phyloP scores from a whole-genome alignment of 2,329 filamentous ascomycete species.

The Beauveria asiatica region DNA sequence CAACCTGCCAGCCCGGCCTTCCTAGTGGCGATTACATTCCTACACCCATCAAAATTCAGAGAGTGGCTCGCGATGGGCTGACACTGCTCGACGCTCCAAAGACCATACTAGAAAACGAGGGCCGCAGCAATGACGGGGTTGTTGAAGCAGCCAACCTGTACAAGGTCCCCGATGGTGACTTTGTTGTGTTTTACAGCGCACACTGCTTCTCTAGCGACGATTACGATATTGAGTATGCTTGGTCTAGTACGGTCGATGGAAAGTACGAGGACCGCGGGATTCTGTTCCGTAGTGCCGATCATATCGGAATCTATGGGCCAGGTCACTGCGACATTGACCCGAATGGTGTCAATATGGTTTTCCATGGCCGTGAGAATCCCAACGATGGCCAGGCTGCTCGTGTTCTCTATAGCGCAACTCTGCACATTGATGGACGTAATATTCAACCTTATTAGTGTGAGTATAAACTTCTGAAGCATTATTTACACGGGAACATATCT shows the following conservation, averaged over 20 bases:
- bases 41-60: slow-evolving; percentile 11
- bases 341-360: slow-evolving; percentile 11
- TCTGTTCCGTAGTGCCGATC: slow-evolving; percentile 1
- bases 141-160: slow-evolving; percentile 7
- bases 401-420: slow-evolving; percentile 4
- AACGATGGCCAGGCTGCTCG: slow-evolving; percentile 1
- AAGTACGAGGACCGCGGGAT: slow-evolving; percentile 4
- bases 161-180: slow-evolving; percentile 9
- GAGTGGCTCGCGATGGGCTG: slow-evolving; percentile 3
- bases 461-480: not conserved
- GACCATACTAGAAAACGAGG: slow-evolving; percentile 6
- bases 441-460: not conserved
- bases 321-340: slow-evolving; percentile 9
- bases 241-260: slow-evolving; percentile 2
- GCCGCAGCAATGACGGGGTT: slow-evolving; percentile 8
- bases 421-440: slow-evolving; percentile 2
- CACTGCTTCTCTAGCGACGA: slow-evolving; percentile 11
- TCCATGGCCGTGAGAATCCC: slow-evolving; percentile 8
- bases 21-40: slow-evolving; percentile 5
- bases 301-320: slow-evolving; percentile 8
- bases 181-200: slow-evolving; percentile 11
- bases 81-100: slow-evolving; percentile 4
- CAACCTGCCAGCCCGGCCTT: slow-evolving; percentile 6
- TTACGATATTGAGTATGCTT: slow-evolving; percentile 11
- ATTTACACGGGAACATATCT: not conserved